A percentile compares a stretch with the other conserved stretches of the same genome.
phyloP scores from a whole-genome alignment of 768 basidiomycete genomes.

The Panus rudis region DNA sequence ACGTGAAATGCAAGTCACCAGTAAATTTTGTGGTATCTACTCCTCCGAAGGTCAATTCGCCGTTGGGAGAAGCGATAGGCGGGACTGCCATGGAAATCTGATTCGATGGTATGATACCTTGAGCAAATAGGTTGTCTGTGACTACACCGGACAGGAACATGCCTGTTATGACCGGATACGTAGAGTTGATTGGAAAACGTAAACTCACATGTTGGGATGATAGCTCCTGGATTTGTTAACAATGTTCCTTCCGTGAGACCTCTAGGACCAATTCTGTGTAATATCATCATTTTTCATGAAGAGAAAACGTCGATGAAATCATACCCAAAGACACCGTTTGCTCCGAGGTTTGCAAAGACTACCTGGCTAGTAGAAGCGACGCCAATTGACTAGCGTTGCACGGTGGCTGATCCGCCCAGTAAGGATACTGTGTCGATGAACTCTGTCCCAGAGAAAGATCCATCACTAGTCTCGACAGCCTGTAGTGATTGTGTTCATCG shows the following conservation, averaged over 20 bases:
- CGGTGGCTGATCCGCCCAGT: slow-evolving; percentile 40
- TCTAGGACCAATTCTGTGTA: slow-evolving; percentile 50
- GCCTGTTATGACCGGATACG: too few species aligned
- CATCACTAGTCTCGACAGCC: slow-evolving; percentile 14
- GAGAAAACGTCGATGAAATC: slow-evolving; percentile 1
- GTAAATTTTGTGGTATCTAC: slow-evolving; percentile 8
- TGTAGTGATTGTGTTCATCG: too few species aligned
- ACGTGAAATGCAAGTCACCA: neutral
- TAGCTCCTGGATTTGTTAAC: slow-evolving; percentile 1
- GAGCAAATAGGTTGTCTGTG: slow-evolving; percentile 41
- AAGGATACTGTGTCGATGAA: slow-evolving; percentile 47
- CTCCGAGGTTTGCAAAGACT: slow-evolving; percentile 30
- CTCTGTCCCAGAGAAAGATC: slow-evolving; percentile 16
- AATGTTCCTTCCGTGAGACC: slow-evolving; percentile 38
- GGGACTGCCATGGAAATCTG: slow-evolving; percentile 43
- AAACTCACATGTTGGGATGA: slow-evolving; percentile 7
- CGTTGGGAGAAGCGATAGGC: slow-evolving; percentile 29
- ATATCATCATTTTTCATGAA: neutral
- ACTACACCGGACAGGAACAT: slow-evolving; percentile 24
- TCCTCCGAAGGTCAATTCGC: slow-evolving; percentile 17
- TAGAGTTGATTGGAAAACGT: slow-evolving; percentile 28
- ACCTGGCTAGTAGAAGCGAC: slow-evolving; percentile 43
- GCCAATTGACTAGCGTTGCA: slow-evolving; percentile 55
- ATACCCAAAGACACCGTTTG: slow-evolving; percentile 66
- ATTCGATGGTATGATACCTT: slow-evolving; percentile 34